These are phyloP conservation scores for Lepidium aucheri DNA, from an alignment of 345 rosid species.

Conservation along the genomic window DNA sequence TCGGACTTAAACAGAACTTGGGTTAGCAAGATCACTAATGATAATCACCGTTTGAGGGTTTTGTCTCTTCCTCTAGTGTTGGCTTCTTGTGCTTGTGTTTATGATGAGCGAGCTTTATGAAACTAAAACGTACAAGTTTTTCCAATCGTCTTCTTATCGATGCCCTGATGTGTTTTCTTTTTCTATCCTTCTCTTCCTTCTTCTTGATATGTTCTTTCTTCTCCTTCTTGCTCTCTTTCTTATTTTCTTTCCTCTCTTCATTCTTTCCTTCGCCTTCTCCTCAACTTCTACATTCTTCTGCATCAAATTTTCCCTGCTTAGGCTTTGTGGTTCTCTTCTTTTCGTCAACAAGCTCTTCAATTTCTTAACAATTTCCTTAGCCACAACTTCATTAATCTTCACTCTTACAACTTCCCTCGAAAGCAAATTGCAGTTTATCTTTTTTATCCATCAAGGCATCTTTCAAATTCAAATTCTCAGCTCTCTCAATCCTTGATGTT, in stretches of 20 bases:
- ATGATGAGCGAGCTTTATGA: conserved; percentile 37
- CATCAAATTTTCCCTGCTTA: conserved; percentile 19
- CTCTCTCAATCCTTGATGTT: conserved; percentile 62
- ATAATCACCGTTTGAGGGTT: background rate
- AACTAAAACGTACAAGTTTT: conserved; percentile 42
- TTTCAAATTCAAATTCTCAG: conserved; percentile 68
- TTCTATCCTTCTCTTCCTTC: conserved; percentile 18
- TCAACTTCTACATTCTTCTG: conserved; percentile 27
- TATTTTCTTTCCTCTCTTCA: conserved; percentile 1
- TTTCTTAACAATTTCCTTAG: conserved; percentile 49
- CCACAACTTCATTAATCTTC: conserved; percentile 44
- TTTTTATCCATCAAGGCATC: conserved; percentile 55
- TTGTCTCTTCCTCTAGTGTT: conserved; percentile 19
- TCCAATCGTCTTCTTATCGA: conserved; percentile 29
- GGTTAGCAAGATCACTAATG: no score
- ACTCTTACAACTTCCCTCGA: conserved; percentile 55
- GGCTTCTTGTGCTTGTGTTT: conserved; percentile 25
- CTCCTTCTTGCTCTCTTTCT: conserved; percentile 23
- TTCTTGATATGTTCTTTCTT: conserved; percentile 16
- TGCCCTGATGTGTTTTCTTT: conserved; percentile 11
- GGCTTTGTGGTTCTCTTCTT: conserved; percentile 22
- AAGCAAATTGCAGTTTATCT: conserved; percentile 45
- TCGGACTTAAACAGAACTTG: no score
- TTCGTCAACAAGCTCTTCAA: conserved; percentile 46
- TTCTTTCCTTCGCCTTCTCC: conserved; percentile 4